phyloP scores from a whole-genome alignment of 164 flowering plant genomes.

The Protea cynaroides region DNA sequence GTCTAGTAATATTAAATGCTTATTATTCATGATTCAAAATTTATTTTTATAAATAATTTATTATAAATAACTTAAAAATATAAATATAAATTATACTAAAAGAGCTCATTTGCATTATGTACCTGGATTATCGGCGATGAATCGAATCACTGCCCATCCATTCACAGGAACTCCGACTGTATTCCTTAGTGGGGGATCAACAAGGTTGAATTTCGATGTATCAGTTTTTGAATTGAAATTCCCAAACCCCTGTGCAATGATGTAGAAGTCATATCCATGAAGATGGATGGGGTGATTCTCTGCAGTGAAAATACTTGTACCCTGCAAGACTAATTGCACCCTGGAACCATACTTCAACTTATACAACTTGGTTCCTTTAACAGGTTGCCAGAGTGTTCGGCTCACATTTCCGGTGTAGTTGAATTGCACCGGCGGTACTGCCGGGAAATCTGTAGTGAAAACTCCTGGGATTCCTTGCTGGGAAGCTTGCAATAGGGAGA shows the following conservation, averaged over 20 bases:
- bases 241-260: slow-evolving; percentile 71
- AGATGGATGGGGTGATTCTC: slow-evolving; percentile 86
- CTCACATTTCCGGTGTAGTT: slow-evolving; percentile 81
- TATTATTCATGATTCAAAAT: too few species aligned
- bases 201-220: slow-evolving; percentile 59
- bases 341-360: slow-evolving; percentile 54
- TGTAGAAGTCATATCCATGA: slow-evolving; percentile 82
- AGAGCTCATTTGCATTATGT: slow-evolving; percentile 1
- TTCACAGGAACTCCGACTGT: slow-evolving; percentile 66
- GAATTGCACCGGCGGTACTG: slow-evolving; percentile 50
- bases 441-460: slow-evolving; percentile 71
- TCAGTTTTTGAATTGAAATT: slow-evolving; percentile 58
- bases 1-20: too few species aligned
- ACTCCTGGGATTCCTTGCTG: slow-evolving; percentile 51
- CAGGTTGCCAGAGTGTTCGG: slow-evolving; percentile 60
- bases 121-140: slow-evolving; percentile 91
- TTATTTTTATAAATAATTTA: too few species aligned
- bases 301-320: slow-evolving; percentile 56
- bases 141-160: slow-evolving; percentile 83
- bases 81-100: too few species aligned
- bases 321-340: slow-evolving; percentile 73
- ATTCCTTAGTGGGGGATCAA: slow-evolving; percentile 74
- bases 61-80: too few species aligned
- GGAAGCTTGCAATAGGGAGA: slow-evolving; percentile 71
- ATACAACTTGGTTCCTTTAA: slow-evolving; percentile 54